These are phyloP conservation scores for Dunaliella primolecta DNA, from an alignment of 139 green algal species.

Conservation along the genomic window DNA sequence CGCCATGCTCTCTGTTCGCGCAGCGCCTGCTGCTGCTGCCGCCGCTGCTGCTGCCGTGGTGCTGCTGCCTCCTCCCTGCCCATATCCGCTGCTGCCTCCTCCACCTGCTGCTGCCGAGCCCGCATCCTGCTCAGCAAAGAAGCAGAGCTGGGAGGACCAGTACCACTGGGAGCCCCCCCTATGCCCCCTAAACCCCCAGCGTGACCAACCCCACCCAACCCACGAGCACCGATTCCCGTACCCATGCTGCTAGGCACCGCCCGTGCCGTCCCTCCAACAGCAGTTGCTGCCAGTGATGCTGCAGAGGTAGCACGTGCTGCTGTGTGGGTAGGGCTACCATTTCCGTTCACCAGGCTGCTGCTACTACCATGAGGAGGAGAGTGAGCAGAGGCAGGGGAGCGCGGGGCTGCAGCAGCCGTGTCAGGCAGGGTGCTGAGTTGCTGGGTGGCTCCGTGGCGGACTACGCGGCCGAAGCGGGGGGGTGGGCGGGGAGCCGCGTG, in stretches of 20 bases:
- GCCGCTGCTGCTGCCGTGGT: constrained; percentile 13
- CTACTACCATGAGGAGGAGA: too few species aligned
- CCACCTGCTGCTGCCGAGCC: constrained; percentile 14
- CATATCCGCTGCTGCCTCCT: not conserved
- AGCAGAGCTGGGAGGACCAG: not conserved
- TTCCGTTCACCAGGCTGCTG: too few species aligned
- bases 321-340: too few species aligned
- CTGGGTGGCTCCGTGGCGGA: not conserved
- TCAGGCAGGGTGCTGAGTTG: too few species aligned
- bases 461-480: not conserved
- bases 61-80: not conserved
- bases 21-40: not conserved
- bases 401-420: too few species aligned
- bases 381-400: too few species aligned
- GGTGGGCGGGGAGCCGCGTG: not conserved
- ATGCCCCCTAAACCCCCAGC: not conserved
- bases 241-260: not conserved
- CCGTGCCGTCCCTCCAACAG: not conserved
- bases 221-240: not conserved
- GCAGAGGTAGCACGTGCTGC: too few species aligned
- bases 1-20: not conserved
- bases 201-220: not conserved
- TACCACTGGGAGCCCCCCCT: not conserved
- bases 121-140: constrained; percentile 30
- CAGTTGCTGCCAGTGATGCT: not conserved